Base-by-base conservation (phyloP, 2,329 filamentous ascomycete genomes). In the Drechslerella coelobrocha region DNA sequence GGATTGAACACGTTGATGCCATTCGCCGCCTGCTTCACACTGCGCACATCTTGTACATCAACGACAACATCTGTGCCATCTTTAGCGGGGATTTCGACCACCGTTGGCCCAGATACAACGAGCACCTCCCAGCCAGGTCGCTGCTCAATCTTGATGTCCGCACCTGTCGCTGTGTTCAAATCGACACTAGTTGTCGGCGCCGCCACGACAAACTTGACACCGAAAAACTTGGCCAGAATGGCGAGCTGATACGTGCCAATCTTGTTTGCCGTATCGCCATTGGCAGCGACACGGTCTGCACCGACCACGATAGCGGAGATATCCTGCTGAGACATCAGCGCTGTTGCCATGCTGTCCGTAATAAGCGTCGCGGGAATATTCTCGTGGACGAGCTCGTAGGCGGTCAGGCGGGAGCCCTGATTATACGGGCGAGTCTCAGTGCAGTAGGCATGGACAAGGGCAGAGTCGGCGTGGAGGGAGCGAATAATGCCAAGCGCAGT, bases 181-280 rank as follows among this genome's bases (percentile, higher is more conserved):
- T 99, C 94, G 75, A 99, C 94, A 62, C 91, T 96, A 1, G 94
- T 99, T 5, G 92, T 90, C 0, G 94, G 94, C 0, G 94, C 94
- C 0, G 94, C 94, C 27, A 99, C 92, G 8, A 99, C 84, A 78
- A 99, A 99, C 79, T 93, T 96, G 76, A 97, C 84, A 17, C 90
- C 90, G 76, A 99, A 94, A 76, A 92, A 83, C 74, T 85, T 88
- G 21, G 94, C 94, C 27, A 96, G 84, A n/a, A 97, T 92, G 2
- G 94, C 92, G 2, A 99, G 84, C 60, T 88, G 85, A 78, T 99
- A 97, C 0, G 94, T 99, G 55, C 94, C 94, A 72, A 99, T 95
- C 82, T 99, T 99, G 82, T 99, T 99, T 61, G 94, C 94, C 0
- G 94, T 97, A 80, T 99, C 94, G 27, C 94, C 94, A 76, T 99